These are phyloP conservation scores for Pueraria montana DNA, from an alignment of 306 rosid species.

Conservation along the genomic window DNA sequence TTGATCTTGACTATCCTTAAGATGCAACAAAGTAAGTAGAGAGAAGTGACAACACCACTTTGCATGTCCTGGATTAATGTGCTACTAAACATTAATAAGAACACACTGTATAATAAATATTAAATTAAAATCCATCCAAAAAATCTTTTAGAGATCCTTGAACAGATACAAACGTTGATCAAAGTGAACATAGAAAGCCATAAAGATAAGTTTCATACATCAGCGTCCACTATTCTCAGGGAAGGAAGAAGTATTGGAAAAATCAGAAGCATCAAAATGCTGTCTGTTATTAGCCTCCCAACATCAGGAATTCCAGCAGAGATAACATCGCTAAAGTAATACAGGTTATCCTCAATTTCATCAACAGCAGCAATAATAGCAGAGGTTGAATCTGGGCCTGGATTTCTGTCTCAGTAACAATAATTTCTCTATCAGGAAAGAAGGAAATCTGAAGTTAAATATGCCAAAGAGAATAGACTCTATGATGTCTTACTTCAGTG, in stretches of 20 bases:
- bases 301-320: slow-evolving; percentile 98
- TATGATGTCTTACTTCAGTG: slow-evolving; percentile 66
- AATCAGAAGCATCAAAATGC: slow-evolving; percentile 79
- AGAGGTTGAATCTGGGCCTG: slow-evolving; percentile 63
- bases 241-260: slow-evolving; percentile 94
- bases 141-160: slow-evolving; percentile 16
- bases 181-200: slow-evolving; percentile 41
- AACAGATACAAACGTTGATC: slow-evolving; percentile 32
- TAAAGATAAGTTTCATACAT: slow-evolving; percentile 64
- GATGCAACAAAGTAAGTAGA: slow-evolving; percentile 91
- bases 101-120: slow-evolving; percentile 27
- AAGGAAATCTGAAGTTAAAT: slow-evolving; percentile 36
- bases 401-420: slow-evolving; percentile 72
- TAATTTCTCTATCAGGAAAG: slow-evolving; percentile 46
- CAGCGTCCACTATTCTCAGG: slow-evolving; percentile 57
- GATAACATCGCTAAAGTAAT: slow-evolving; percentile 87
- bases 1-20: slow-evolving; percentile 90
- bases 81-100: slow-evolving; percentile 61
- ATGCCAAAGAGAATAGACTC: slow-evolving; percentile 12
- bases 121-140: slow-evolving; percentile 33
- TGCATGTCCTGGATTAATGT: slow-evolving; percentile 72
- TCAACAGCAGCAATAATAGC: slow-evolving; percentile 75
- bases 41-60: slow-evolving; percentile 80
- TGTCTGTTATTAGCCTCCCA: slow-evolving; percentile 85
- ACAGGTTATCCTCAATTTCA: slow-evolving; percentile 94